phyloP scores from a whole-genome alignment of 2,329 filamentous ascomycete genomes.

The Dactylellina drechsleri region DNA sequence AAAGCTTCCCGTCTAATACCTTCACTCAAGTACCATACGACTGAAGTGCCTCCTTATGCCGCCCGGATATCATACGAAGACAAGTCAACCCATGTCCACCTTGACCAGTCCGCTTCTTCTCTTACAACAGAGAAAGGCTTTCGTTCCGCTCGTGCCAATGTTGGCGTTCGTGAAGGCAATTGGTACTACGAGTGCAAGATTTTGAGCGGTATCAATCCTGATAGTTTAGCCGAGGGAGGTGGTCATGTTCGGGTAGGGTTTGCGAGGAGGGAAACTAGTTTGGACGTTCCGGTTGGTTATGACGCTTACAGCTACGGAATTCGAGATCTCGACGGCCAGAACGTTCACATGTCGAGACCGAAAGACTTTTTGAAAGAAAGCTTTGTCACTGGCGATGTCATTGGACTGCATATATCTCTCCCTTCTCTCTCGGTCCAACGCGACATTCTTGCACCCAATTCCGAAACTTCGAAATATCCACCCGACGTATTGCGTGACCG shows the following conservation, averaged over 20 bases:
- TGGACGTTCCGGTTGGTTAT: slow-evolving; percentile 85
- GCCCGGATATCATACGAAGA: slow-evolving; percentile 93
- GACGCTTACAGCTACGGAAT: slow-evolving; percentile 95
- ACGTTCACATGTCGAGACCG: slow-evolving; percentile 92
- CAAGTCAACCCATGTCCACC: slow-evolving; percentile 83
- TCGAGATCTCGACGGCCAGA: slow-evolving; percentile 87
- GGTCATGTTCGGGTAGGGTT: slow-evolving; percentile 86
- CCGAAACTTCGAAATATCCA: slow-evolving; percentile 67
- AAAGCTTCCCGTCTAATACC: slow-evolving; percentile 88
- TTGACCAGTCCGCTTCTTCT: slow-evolving; percentile 77
- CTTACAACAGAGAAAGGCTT: slow-evolving; percentile 93
- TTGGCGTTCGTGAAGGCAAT: slow-evolving; percentile 85
- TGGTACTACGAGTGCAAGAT: slow-evolving; percentile 96
- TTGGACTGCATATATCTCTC: slow-evolving; percentile 90
- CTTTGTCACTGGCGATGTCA: slow-evolving; percentile 76
- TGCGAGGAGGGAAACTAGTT: slow-evolving; percentile 74
- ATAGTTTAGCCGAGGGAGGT: slow-evolving; percentile 59
- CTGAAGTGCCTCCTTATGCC: slow-evolving; percentile 83
- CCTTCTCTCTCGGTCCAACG: slow-evolving; percentile 86
- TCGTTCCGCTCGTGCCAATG: slow-evolving; percentile 88
- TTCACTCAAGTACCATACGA: slow-evolving; percentile 87
- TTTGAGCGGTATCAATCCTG: slow-evolving; percentile 72
- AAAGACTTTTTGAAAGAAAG: slow-evolving; percentile 83
- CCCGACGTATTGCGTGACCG: slow-evolving; percentile 92
- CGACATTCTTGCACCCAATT: slow-evolving; percentile 69